Percentiles rank a stretch among this genome's conserved stretches.
Evolutionary conservation across 208 protist genomes (phyloP).

Genomic region (Trypanosoma rangeli): DNA sequence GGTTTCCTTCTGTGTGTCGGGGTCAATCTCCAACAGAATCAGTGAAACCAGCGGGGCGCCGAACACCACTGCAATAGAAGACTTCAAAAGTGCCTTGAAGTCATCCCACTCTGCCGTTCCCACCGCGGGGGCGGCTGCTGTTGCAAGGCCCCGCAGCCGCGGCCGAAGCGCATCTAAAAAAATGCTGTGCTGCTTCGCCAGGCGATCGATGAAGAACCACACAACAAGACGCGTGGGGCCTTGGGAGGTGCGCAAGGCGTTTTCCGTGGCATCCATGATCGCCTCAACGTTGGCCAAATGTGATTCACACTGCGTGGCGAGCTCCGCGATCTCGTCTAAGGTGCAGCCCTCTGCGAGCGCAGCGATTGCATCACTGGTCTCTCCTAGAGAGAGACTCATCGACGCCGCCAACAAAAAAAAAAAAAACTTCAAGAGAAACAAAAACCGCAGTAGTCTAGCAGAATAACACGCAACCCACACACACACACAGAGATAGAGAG

Average conservation of each 20-base stretch:
- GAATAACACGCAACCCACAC: not conserved
- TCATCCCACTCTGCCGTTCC: slow-evolving; percentile 50
- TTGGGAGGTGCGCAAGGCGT: slow-evolving; percentile 54
- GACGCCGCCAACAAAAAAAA: slow-evolving; percentile 11
- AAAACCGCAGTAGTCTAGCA: slow-evolving; percentile 14
- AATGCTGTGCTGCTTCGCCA: slow-evolving; percentile 79
- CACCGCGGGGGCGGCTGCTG: slow-evolving; percentile 35
- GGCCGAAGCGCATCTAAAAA: slow-evolving; percentile 79
- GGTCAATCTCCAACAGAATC: slow-evolving; percentile 67
- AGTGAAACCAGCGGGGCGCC: slow-evolving; percentile 71
- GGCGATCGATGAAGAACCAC: slow-evolving; percentile 86
- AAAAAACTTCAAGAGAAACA: slow-evolving; percentile 16
- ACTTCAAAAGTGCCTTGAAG: slow-evolving; percentile 70
- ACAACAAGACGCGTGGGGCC: slow-evolving; percentile 56
- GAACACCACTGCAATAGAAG: slow-evolving; percentile 80
- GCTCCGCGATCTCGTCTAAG: slow-evolving; percentile 35
- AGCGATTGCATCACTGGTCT: slow-evolving; percentile 75
- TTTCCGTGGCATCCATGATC: slow-evolving; percentile 78
- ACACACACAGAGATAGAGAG: not conserved
- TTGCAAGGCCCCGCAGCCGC: slow-evolving; percentile 55
- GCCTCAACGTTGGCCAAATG: slow-evolving; percentile 60
- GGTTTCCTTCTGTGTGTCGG: slow-evolving; percentile 25
- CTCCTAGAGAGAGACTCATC: slow-evolving; percentile 55
- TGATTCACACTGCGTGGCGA: slow-evolving; percentile 65
- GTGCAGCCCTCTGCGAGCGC: slow-evolving; percentile 55